Evolutionary conservation across 1,284 basidiomycete species (phyloP), one percentile per base, ranked within the genome.

Genomic region (Singerocomus rubriflavus): DNA sequence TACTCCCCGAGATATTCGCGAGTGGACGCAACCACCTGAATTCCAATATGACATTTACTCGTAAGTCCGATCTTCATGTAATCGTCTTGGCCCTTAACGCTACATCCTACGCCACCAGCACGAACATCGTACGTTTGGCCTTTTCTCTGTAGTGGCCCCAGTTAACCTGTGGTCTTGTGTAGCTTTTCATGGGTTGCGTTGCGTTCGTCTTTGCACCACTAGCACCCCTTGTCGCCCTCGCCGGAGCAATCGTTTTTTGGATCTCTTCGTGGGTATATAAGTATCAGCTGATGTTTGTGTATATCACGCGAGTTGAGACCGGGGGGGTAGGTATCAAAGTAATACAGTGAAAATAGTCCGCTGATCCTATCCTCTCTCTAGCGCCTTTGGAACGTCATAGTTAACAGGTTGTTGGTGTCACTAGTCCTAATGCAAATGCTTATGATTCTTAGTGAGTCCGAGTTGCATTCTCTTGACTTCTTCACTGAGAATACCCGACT

Each of bases 231-330:
- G 93, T 98, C 26, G 79, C 78, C n/a, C 75, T 86, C 32, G 84
- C 83, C 25, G 88, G 81, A 8, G 81, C 84, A 4, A 65, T 88
- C 35, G 90, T 95, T 6, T 91, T 97, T 69, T 94, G 91, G 89
- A 75, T 88, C 57, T 80, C 79, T 57, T 85, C 82, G 0, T 82
- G 81, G 76, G 86, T 91, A 49, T 91, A 93, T 79, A 95, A 91
- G 74, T 95, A 91, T 61, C 92, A 96, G 73, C 76, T 96, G 42
- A 93, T 97, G 82, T 97, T 94, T 66, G 92, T 96, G 48, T 93
- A 82, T 66, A 74, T 92, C 44, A 85, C 93, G 3, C 85, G 84
- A 58, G 88, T 93, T 16, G 94, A 98, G 70, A 91, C 86, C 51
- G 94, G 94, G 51, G 94, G 94, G 27, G 88, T 91, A 67, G 58